These are phyloP conservation scores for Iris pallida DNA, from an alignment of 116 monocot species.

Conservation along the genomic window DNA sequence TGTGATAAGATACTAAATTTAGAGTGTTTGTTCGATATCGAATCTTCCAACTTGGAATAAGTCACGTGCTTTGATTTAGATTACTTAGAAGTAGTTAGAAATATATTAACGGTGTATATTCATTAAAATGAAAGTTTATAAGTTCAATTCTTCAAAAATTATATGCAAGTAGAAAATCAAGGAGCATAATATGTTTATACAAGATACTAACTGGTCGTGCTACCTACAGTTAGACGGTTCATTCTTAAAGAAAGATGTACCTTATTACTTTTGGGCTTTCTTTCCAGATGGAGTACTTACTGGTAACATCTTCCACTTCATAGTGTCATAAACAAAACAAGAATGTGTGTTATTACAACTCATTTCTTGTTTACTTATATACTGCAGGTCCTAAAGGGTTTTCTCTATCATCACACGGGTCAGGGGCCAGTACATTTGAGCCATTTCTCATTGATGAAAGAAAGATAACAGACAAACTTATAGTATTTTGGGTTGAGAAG, in stretches of 20 bases:
- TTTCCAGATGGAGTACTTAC: conserved; percentile 70
- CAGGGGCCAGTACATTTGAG: conserved; percentile 69
- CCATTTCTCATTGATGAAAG: conserved; percentile 88
- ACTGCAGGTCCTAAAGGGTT: conserved; percentile 82
- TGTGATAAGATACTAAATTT: too few relatives aligned
- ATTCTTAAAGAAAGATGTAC: conserved; percentile 54
- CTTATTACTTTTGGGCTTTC: conserved; percentile 84
- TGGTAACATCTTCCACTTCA: conserved; percentile 20
- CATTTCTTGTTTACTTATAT: background rate
- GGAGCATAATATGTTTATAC: background rate
- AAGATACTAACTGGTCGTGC: background rate
- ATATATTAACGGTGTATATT: too few relatives aligned
- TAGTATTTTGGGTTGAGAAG: conserved; percentile 87
- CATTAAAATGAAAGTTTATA: too few relatives aligned
- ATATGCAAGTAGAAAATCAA: background rate
- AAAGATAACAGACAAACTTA: conserved; percentile 49
- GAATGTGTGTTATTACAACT: background rate
- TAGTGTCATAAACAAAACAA: background rate
- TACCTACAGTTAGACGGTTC: conserved; percentile 68
- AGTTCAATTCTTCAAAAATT: too few relatives aligned
- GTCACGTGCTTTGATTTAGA: too few relatives aligned
- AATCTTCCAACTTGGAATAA: too few relatives aligned
- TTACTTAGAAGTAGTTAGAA: too few relatives aligned
- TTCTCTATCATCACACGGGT: conserved; percentile 59
- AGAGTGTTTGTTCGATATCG: too few relatives aligned